Evolutionary conservation across 2,329 filamentous ascomycete genomes (phyloP), one percentile per base, ranked within the genome.

Genomic region (Paecilomyces fulvus): DNA sequence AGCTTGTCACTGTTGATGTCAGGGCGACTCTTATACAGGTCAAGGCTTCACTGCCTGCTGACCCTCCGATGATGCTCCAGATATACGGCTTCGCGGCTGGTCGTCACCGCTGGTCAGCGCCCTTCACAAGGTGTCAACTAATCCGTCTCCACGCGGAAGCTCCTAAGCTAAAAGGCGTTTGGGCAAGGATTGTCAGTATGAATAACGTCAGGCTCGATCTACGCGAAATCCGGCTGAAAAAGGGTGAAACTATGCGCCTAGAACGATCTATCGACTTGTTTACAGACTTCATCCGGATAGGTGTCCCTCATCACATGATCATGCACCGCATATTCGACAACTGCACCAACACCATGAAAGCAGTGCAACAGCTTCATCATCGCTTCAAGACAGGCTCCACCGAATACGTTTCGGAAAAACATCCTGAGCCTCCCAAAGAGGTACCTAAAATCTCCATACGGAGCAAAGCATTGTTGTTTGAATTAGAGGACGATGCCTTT

Each of bases 311-410:
- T 72, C 91, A 96, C 64, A 83, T 99, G 63, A 84, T 95, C 23
- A 82, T 97, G 66, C 88, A 94, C 72, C 87, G 87, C 59, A 87
- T 99, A 59, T 88, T 92, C n/a, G 94, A 99, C 74, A 99, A 97
- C 65, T 78, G 95, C 53, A 84, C 89, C 64, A 99, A 96, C 65
- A 85, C 89, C 0, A 76, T 89, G 62, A 99, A 99, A 72, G 88
- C 92, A 1, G 84, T 88, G 14, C 82, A 92, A 67, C 94, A 99
- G 67, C 80, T 99, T n/a, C 89, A 95, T 61, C 90, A 97, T 73
- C 86, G 92, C 10, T 96, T 97, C 77, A 85, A 84, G 69, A 95
- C 90, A 0, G 88, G 89, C 0, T 90, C 87, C 0, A 89, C 92
- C 63, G 90, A 96, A 59, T 95, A 96, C 68, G 87, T 95, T 33